A percentile compares a stretch with the other conserved stretches of the same genome.
These are phyloP conservation scores for Peronospora destructor DNA, from an alignment of 352 stramenopile species.

Conservation along the genomic window DNA sequence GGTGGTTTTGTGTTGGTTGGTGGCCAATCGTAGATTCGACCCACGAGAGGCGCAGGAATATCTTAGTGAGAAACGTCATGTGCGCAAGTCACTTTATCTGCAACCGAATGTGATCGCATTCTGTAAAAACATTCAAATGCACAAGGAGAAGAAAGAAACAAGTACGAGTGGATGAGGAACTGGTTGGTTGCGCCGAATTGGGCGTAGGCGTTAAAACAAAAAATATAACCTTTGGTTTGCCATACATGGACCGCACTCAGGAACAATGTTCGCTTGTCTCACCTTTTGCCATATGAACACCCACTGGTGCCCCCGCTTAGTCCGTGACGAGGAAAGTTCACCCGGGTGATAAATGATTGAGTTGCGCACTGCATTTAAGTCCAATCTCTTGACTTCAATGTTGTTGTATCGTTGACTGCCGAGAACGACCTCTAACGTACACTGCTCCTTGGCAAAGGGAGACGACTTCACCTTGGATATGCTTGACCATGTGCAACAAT, in stretches of 20 bases:
- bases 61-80: slow-evolving; percentile 81
- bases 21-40: slow-evolving; percentile 66
- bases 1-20: slow-evolving; percentile 88
- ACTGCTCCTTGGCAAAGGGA: not conserved
- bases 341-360: not conserved
- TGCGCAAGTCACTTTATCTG: slow-evolving; percentile 84
- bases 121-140: slow-evolving; percentile 43
- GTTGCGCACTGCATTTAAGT: not conserved
- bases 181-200: not conserved
- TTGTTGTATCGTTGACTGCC: too few species aligned
- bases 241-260: too few species aligned
- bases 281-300: not conserved
- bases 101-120: slow-evolving; percentile 86
- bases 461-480: slow-evolving; percentile 76
- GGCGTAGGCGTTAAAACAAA: too few species aligned
- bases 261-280: not conserved
- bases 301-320: not conserved
- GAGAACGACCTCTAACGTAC: not conserved
- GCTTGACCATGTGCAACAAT: slow-evolving; percentile 44
- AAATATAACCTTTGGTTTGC: too few species aligned
- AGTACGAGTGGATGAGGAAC: not conserved
- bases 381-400: too few species aligned
- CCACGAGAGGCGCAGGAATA: slow-evolving; percentile 82
- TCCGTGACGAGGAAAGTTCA: slow-evolving; percentile 35
- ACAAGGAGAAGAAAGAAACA: slow-evolving; percentile 4